Percentiles rank a stretch among this genome's conserved stretches.
Evolutionary conservation across 805 yeast species (phyloP).

Genomic region (Yamadazyma kitorensis): DNA sequence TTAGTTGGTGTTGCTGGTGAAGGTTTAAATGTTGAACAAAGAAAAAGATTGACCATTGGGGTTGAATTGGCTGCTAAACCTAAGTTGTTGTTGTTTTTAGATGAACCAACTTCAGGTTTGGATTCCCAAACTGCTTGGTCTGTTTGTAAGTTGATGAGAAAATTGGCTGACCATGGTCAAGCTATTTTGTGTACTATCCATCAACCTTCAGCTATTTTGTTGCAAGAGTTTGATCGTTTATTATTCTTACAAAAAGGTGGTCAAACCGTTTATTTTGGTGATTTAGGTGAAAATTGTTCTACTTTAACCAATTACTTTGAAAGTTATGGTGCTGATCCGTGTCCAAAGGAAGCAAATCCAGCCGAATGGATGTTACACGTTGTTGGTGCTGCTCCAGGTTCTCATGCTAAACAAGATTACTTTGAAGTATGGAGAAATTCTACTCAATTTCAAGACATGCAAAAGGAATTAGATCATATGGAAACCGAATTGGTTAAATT

Average conservation of each 20-base stretch:
- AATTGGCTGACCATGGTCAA: conserved; percentile 40
- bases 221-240: conserved; percentile 76
- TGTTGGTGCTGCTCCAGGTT: conserved; percentile 81
- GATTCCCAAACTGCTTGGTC: conserved; percentile 46
- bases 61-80: conserved; percentile 43
- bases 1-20: conserved; percentile 73
- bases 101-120: conserved; percentile 45
- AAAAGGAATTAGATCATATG: conserved; percentile 61
- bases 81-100: conserved; percentile 34
- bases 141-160: conserved; percentile 38
- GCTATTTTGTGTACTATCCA: conserved; percentile 61
- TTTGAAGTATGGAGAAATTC: conserved; percentile 78
- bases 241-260: conserved; percentile 73
- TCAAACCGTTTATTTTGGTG: conserved; percentile 78
- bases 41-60: conserved; percentile 41
- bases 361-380: conserved; percentile 88
- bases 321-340: conserved; percentile 57
- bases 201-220: conserved; percentile 79
- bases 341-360: conserved; percentile 38
- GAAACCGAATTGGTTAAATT: conserved; percentile 44
- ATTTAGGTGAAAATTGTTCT: conserved; percentile 62
- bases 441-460: conserved; percentile 54
- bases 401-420: conserved; percentile 69
- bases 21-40: conserved; percentile 46
- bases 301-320: conserved; percentile 66